Conservation (phyloP, 2,329 filamentous ascomycete genomes). For the Colletotrichum agaves region DNA sequence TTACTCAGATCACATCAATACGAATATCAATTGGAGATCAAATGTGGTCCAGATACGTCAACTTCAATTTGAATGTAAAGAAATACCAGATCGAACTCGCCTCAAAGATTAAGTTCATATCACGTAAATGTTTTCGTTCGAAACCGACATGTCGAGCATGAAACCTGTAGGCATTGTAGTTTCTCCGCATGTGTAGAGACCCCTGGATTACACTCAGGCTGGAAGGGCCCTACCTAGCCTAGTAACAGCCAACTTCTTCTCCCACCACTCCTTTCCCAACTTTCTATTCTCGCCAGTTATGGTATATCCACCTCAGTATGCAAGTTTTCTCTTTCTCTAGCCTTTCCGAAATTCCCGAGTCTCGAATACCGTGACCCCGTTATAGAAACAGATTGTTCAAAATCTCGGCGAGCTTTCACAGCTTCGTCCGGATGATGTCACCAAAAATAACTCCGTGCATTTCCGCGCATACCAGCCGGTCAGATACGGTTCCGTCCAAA, state of each 20-base stretch:
- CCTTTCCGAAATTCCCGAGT: neutral
- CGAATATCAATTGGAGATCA: too few relatives aligned
- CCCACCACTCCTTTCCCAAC: neutral
- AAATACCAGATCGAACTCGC: too few relatives aligned
- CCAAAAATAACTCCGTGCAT: conserved; percentile 26
- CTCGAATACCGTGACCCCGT: neutral
- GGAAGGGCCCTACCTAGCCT: neutral
- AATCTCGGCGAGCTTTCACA: neutral
- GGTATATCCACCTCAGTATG: conserved; percentile 34
- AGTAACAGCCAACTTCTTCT: neutral
- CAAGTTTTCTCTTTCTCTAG: neutral
- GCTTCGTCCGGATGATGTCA: conserved; percentile 3
- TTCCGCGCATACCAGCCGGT: conserved; percentile 6
- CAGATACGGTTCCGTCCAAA: conserved; percentile 11
- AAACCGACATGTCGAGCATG: neutral
- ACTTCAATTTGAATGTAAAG: too few relatives aligned
- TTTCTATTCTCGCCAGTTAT: conserved; percentile 19
- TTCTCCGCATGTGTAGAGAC: conserved; percentile 13
- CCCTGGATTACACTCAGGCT: conserved; percentile 8
- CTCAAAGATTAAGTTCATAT: too few relatives aligned
- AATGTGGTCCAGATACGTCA: too few relatives aligned
- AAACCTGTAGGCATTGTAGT: neutral
- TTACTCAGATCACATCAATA: neutral
- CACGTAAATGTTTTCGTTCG: too few relatives aligned
- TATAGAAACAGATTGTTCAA: neutral